phyloP scores from a whole-genome alignment of 2,329 filamentous ascomycete genomes.

The Fusarium sp. region DNA sequence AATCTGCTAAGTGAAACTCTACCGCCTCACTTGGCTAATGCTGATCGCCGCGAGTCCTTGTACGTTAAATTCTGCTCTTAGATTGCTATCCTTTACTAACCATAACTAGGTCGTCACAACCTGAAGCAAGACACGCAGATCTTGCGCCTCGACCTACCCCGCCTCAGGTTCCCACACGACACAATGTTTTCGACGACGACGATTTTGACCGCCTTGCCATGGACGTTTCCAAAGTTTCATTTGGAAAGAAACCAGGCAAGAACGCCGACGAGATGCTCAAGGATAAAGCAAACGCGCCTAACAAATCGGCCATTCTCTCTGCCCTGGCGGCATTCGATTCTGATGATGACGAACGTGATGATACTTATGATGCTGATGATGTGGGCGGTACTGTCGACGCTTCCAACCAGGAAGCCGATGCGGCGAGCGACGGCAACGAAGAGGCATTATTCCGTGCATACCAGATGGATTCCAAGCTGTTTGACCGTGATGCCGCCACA shows the following conservation, averaged over 20 bases:
- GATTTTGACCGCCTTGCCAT: slow-evolving; percentile 79
- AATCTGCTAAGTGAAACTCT: slow-evolving; percentile 84
- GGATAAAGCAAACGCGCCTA: slow-evolving; percentile 73
- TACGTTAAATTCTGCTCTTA: slow-evolving; percentile 51
- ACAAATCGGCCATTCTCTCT: slow-evolving; percentile 88
- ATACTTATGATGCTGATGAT: slow-evolving; percentile 94
- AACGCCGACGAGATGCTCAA: slow-evolving; percentile 80
- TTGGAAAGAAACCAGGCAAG: slow-evolving; percentile 76
- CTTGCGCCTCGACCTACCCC: slow-evolving; percentile 72
- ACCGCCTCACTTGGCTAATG: slow-evolving; percentile 72
- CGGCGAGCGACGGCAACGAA: slow-evolving; percentile 69
- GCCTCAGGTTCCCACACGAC: slow-evolving; percentile 67
- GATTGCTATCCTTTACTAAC: slow-evolving; percentile 28
- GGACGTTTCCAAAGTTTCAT: slow-evolving; percentile 76
- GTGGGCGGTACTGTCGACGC: slow-evolving; percentile 89
- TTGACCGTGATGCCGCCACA: slow-evolving; percentile 78
- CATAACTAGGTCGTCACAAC: slow-evolving; percentile 47
- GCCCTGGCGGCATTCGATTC: slow-evolving; percentile 90
- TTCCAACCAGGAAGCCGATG: slow-evolving; percentile 67
- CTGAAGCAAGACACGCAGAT: slow-evolving; percentile 49
- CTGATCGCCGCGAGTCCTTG: slow-evolving; percentile 75
- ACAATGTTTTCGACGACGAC: slow-evolving; percentile 84
- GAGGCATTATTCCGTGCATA: slow-evolving; percentile 80
- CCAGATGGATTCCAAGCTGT: slow-evolving; percentile 72
- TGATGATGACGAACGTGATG: slow-evolving; percentile 96